Base-by-base conservation (phyloP, 208 protist genomes). In the Endotrypanum monterogeii region DNA sequence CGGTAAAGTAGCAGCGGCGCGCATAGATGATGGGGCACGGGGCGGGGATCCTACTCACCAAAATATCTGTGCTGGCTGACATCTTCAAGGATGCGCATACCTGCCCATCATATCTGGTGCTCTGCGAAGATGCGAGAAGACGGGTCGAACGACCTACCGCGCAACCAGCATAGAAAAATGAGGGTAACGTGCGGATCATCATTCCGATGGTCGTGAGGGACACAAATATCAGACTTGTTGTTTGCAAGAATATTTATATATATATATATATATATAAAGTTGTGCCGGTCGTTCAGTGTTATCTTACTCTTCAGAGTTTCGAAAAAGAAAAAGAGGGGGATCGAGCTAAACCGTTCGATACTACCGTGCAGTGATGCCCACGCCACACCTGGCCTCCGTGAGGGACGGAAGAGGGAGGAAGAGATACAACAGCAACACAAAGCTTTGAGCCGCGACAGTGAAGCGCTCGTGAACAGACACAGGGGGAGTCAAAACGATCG, bases 1-100 rank as follows among this genome's bases (percentile, higher is more conserved):
- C 12, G 18, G 51, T 14, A 2, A 73, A 16, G 55, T 73, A 63
- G 54, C 61, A 63, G 39, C 68, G 68, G 54, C 68, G 68, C 55
- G 68, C 55, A 35, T 37, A n/a, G 18, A 30, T 14, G 39, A 68
- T 25, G 28, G 35, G 41, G 50, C 30, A 39, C 48, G 48, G 28
- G 66, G 51, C 50, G 32, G 46, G 18, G 25, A 20, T 20, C 44
- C 63, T 68, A 28, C 20, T 25, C 63, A 32, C 44, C 23, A 32
- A 54, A 14, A 44, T 50, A 44, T 18, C 20, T 32, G 30, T 50
- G 32, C 18, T 20, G 23, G 66, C 32, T 28, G 9, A 2, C 37
- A 20, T 18, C 11, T 37, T 52, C 46, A 39, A 11, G 1, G 66
- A 41, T 18, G 18, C 50, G 39, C 16, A 8, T 28, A 55, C 28